Conservation (phyloP, 495 filamentous ascomycete genomes). For the Mycothermus thermophilus region DNA sequence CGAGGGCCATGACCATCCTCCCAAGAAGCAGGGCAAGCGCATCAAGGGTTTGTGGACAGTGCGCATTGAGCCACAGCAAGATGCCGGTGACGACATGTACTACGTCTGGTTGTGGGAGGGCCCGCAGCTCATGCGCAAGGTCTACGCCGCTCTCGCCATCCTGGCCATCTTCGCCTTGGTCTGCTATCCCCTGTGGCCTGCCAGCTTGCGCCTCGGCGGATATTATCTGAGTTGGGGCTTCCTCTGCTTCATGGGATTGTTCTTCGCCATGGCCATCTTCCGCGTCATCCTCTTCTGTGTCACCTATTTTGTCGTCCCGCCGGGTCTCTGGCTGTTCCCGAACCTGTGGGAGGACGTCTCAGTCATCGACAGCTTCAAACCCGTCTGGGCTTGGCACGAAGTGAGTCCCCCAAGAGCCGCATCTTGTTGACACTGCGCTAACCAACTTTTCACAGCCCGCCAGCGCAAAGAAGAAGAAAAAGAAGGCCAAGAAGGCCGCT, state of each 20-base stretch:
- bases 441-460: slow-evolving; percentile 7
- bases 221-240: slow-evolving; percentile 97
- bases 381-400: slow-evolving; percentile 97
- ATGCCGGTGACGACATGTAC: slow-evolving; percentile 77
- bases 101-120: slow-evolving; percentile 97
- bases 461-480: slow-evolving; percentile 46
- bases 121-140: slow-evolving; percentile 79
- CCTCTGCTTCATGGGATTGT: slow-evolving; percentile 79
- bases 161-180: slow-evolving; percentile 72
- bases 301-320: slow-evolving; percentile 72
- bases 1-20: slow-evolving; percentile 53
- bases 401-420: slow-evolving; percentile 34
- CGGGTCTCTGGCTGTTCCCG: slow-evolving; percentile 93
- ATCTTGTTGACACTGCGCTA: not conserved
- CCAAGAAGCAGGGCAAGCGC: slow-evolving; percentile 60
- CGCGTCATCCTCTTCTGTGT: slow-evolving; percentile 87
- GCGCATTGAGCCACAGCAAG: slow-evolving; percentile 91
- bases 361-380: slow-evolving; percentile 94
- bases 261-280: slow-evolving; percentile 97
- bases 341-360: slow-evolving; percentile 98
- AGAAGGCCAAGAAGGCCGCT: slow-evolving; percentile 39
- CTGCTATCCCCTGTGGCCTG: slow-evolving; percentile 93
- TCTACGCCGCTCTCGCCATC: slow-evolving; percentile 75
- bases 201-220: slow-evolving; percentile 77
- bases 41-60: slow-evolving; percentile 96